phyloP scores from a whole-genome alignment of 768 basidiomycete species.

The Cyclocybe cylindracea region DNA sequence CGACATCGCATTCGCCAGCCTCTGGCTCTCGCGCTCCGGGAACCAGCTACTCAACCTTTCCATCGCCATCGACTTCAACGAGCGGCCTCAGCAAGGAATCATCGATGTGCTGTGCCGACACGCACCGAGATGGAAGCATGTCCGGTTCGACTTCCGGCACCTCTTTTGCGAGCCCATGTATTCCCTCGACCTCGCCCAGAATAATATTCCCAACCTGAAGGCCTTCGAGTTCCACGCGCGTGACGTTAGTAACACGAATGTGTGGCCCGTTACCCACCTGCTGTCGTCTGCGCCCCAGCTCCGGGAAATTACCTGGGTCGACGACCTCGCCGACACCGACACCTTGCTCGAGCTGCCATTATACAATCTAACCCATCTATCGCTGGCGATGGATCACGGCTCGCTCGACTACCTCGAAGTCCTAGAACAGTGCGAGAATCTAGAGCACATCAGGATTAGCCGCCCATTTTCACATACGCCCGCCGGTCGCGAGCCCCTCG shows the following conservation, averaged over 20 bases:
- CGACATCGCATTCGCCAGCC: constrained; percentile 23
- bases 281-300: constrained; percentile 27
- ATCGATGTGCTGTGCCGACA: constrained; percentile 28
- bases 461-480: constrained; percentile 22
- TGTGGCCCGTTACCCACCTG: constrained; percentile 28
- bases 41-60: constrained; percentile 27
- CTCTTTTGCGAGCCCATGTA: constrained; percentile 33
- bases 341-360: constrained; percentile 30
- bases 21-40: constrained; percentile 30
- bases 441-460: constrained; percentile 32
- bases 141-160: constrained; percentile 33
- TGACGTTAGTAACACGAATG: constrained; percentile 31
- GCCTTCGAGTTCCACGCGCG: constrained; percentile 34
- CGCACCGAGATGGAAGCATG: constrained; percentile 29
- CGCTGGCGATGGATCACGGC: constrained; percentile 31
- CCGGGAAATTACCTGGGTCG: constrained; percentile 32
- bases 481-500: constrained; percentile 21
- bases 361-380: constrained; percentile 25
- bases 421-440: constrained; percentile 30
- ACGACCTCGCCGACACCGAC: constrained; percentile 32
- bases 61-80: constrained; percentile 32
- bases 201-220: constrained; percentile 22
- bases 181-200: constrained; percentile 24
- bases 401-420: constrained; percentile 31
- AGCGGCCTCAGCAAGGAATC: constrained; percentile 30